Evolutionary conservation across 345 rosid species (phyloP).

Genomic region (Draba incana): DNA sequence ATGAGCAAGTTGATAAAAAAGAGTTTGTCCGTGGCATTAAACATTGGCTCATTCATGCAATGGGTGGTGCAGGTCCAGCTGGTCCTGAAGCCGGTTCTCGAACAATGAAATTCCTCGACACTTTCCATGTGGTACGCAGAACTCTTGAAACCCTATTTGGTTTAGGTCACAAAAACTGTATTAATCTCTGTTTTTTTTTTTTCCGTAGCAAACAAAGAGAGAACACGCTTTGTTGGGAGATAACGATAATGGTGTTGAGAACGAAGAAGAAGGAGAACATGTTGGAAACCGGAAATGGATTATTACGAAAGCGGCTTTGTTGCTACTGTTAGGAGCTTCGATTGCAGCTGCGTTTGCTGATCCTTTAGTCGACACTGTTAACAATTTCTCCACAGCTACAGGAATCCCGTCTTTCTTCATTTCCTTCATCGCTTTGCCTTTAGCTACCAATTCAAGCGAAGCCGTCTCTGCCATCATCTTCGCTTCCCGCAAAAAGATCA

Average conservation of each 20-base stretch:
- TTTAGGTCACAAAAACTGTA: conserved; percentile 19
- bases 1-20: conserved; percentile 36
- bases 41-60: conserved; percentile 61
- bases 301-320: conserved; percentile 63
- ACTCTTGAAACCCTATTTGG: not conserved
- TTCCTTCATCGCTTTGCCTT: conserved; percentile 86
- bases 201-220: conserved; percentile 67
- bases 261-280: conserved; percentile 49
- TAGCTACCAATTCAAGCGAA: conserved; percentile 96
- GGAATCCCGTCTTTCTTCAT: conserved; percentile 94
- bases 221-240: conserved; percentile 68
- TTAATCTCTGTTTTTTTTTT: not conserved
- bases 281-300: conserved; percentile 59
- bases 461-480: conserved; percentile 91
- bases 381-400: conserved; percentile 87
- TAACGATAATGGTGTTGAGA: conserved; percentile 67
- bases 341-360: conserved; percentile 96
- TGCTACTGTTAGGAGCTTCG: conserved; percentile 73
- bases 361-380: conserved; percentile 92
- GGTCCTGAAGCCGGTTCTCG: conserved; percentile 49
- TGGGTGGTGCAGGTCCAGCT: conserved; percentile 43
- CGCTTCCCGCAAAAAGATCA: conserved; percentile 75
- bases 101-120: conserved; percentile 51
- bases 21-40: conserved; percentile 66
- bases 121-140: conserved; percentile 54